Base-by-base conservation (phyloP, 306 rosid genomes). In the Acacia crassicarpa region DNA sequence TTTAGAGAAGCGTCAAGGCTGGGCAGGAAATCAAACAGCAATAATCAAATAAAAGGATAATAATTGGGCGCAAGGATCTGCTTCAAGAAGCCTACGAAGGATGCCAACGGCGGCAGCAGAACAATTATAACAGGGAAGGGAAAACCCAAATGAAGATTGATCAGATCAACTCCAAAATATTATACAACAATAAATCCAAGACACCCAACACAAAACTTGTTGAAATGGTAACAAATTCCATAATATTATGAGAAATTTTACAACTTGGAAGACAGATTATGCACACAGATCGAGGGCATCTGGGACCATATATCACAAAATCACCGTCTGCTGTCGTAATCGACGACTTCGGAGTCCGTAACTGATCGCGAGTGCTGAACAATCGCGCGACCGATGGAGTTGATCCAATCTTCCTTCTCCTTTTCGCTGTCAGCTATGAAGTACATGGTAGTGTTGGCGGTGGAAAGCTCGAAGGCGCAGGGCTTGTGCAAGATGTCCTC, bases 381-480 rank as follows among this genome's bases (percentile, higher is more conserved):
- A 5, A 89, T 74, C 13, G 90, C 80, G 49, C 88, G 88, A 10
- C 92, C 92, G 27, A 89, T 86, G 8, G 90, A 89, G 73, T 89
- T 89, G 87, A 89, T 84, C 92, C 90, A 89, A 22, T 86, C 92
- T 74, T 89, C 90, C 83, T 89, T 89, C 76, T 89, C 92, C 84
- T 89, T 89, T n/a, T 89, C 92, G 20, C 89, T 66, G 23, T 89
- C 93, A 27, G 93, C 91, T 79, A 91, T 67, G 83, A 91, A 91
- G 89, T 84, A 89, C 93, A 91, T 91, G 71, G 90, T 79, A n/a
- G 81, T 79, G 13, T 76, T 81, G 8, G 83, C 80, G 76, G 90
- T 88, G 25, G 95, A 88, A 68, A 91, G 92, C 86, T 91, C 95
- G 75, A 91, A 91, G 22, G 95, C 91, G 74, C 88, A 82, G 49